Conservation (phyloP, 257 asterid genomes). For the Solanum sejunctum region DNA sequence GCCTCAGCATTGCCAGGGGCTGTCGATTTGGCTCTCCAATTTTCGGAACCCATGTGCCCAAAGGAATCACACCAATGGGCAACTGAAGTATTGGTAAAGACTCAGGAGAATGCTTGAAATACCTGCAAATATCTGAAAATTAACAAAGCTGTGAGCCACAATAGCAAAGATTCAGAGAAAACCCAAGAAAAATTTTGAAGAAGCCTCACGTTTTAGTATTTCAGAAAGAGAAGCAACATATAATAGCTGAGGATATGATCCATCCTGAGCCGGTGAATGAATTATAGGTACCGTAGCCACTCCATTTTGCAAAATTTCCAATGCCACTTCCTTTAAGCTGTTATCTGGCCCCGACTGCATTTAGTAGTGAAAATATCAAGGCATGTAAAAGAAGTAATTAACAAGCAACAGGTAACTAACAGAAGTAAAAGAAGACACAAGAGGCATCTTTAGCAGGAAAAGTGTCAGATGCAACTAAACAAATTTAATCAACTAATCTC, state of each 20-base stretch:
- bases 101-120: constrained; percentile 65
- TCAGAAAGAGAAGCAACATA: constrained; percentile 90
- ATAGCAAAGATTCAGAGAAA: neutral
- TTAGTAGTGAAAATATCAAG: neutral
- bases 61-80: constrained; percentile 54
- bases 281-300: constrained; percentile 76
- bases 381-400: neutral
- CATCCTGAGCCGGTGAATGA: constrained; percentile 52
- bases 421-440: neutral
- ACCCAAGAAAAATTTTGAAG: neutral
- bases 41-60: constrained; percentile 91
- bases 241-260: constrained; percentile 59
- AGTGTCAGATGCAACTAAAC: neutral
- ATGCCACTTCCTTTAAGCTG: constrained; percentile 64
- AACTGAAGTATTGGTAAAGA: constrained; percentile 64
- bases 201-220: constrained; percentile 58
- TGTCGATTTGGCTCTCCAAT: constrained; percentile 60
- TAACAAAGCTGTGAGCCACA: constrained; percentile 5
- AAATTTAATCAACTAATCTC: neutral
- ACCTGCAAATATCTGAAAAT: constrained; percentile 68
- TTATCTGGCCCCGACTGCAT: constrained; percentile 89
- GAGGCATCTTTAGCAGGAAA: neutral
- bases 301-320: constrained; percentile 65
- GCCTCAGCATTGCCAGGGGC: constrained; percentile 81
- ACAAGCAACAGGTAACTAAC: neutral